Evolutionary conservation across 140 eudicot genomes (phyloP).

Genomic region (Cichorium intybus): DNA sequence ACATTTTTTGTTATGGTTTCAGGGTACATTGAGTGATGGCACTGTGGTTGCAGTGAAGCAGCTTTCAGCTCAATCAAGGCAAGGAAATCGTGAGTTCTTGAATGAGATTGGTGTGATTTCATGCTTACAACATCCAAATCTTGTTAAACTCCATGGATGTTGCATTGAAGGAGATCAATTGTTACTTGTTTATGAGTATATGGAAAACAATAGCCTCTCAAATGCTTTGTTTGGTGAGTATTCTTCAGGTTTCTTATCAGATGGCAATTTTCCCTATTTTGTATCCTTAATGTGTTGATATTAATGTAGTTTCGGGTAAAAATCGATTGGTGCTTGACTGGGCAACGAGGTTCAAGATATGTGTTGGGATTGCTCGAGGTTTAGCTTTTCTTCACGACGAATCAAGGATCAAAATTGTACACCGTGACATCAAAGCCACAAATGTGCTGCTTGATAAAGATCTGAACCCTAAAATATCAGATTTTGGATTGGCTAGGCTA

Average conservation of each 20-base stretch:
- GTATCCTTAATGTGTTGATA: neutral
- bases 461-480: constrained; percentile 67
- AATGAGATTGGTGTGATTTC: constrained; percentile 85
- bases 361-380: constrained; percentile 73
- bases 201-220: constrained; percentile 85
- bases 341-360: constrained; percentile 64
- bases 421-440: constrained; percentile 79
- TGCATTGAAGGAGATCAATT: constrained; percentile 73
- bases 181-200: constrained; percentile 69
- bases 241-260: neutral
- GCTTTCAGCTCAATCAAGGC: constrained; percentile 66
- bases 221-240: constrained; percentile 61
- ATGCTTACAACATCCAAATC: constrained; percentile 78
- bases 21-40: constrained; percentile 71
- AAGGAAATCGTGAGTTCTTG: constrained; percentile 80
- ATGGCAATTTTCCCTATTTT: neutral
- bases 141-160: constrained; percentile 83
- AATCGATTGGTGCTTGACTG: constrained; percentile 49
- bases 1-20: constrained; percentile 15
- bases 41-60: constrained; percentile 76
- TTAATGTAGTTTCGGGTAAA: constrained; percentile 23
- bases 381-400: constrained; percentile 80
- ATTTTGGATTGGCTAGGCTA: constrained; percentile 81
- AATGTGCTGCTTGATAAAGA: constrained; percentile 71
- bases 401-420: constrained; percentile 72